Evolutionary conservation across 768 basidiomycete genomes (phyloP), one percentile per base, ranked within the genome.

Genomic region (Leucogyrophana mollusca): DNA sequence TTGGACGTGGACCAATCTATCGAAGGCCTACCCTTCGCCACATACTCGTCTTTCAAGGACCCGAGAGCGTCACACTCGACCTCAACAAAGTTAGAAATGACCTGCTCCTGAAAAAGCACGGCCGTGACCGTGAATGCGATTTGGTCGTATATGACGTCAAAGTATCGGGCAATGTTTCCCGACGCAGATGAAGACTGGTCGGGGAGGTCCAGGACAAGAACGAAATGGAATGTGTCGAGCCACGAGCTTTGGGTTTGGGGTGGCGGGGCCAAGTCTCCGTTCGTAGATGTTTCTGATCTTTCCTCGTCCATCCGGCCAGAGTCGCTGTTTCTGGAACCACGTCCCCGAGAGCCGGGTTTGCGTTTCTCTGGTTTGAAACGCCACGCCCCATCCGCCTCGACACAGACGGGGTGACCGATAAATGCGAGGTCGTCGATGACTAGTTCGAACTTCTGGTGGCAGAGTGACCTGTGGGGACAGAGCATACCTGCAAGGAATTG

Each of bases 361-460:
- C 59, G 53, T 52, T 77, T 82, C 56, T 87, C 85, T n/a, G 72
- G 70, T 58, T 77, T 81, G 62, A 90, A 90, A 33, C 73, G 71
- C 92, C 94, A 94, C 11, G 60, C 72, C 1, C 86, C 89, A 54
- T 86, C 83, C 22, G 71, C 57, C 43, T 89, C 86, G 9, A 79
- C 80, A 59, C 87, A 89, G 2, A 97, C 93, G 2, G 95, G 96
- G 63, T 98, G 94, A 0, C 96, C 96, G 35, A 97, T 76, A 63
- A 97, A 98, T 4, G 83, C 90, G 20, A 98, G 74, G 56, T 94
- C 86, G 60, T 98, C 94, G 20, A 96, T 86, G 33, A 90, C 68
- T 23, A 99, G 78, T 62, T 95, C 93, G 60, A 96, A 97, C 58
- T 91, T 91, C 64, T 92, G 90, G 65, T 99, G 92, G 57, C 93